These are phyloP conservation scores for Iberis amara DNA, from an alignment of 441 rosid genomes.

Conservation along the genomic window DNA sequence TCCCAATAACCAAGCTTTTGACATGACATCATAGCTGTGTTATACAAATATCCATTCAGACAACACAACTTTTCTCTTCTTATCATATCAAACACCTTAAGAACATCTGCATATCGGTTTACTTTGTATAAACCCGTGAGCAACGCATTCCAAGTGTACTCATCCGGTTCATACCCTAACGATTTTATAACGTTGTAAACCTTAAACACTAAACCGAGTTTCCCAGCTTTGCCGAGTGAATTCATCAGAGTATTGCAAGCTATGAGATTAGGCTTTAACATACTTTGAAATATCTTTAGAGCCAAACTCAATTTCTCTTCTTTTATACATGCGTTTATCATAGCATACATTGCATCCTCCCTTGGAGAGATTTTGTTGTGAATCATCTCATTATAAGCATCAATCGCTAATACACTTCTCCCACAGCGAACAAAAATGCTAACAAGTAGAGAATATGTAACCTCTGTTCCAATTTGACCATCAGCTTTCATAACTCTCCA, in stretches of 20 bases:
- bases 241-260: slow-evolving; percentile 70
- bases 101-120: slow-evolving; percentile 39
- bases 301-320: slow-evolving; percentile 63
- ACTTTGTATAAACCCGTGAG: slow-evolving; percentile 57
- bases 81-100: slow-evolving; percentile 35
- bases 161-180: slow-evolving; percentile 50
- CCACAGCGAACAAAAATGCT: slow-evolving; percentile 65
- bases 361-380: slow-evolving; percentile 41
- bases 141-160: slow-evolving; percentile 74
- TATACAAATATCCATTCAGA: slow-evolving; percentile 48
- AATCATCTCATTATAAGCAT: slow-evolving; percentile 69
- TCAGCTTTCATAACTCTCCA: slow-evolving; percentile 58
- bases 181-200: slow-evolving; percentile 35
- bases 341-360: slow-evolving; percentile 51
- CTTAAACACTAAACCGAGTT: slow-evolving; percentile 50
- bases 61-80: slow-evolving; percentile 33
- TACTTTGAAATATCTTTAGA: slow-evolving; percentile 43
- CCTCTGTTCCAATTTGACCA: slow-evolving; percentile 46
- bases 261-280: slow-evolving; percentile 60
- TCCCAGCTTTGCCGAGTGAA: slow-evolving; percentile 68
- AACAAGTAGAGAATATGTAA: slow-evolving; percentile 58
- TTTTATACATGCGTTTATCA: slow-evolving; percentile 51
- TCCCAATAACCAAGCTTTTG: slow-evolving; percentile 75
- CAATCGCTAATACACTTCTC: slow-evolving; percentile 55
- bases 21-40: slow-evolving; percentile 64